These are phyloP conservation scores for Leccinum boreale DNA, from an alignment of 768 basidiomycete genomes.

Conservation along the genomic window DNA sequence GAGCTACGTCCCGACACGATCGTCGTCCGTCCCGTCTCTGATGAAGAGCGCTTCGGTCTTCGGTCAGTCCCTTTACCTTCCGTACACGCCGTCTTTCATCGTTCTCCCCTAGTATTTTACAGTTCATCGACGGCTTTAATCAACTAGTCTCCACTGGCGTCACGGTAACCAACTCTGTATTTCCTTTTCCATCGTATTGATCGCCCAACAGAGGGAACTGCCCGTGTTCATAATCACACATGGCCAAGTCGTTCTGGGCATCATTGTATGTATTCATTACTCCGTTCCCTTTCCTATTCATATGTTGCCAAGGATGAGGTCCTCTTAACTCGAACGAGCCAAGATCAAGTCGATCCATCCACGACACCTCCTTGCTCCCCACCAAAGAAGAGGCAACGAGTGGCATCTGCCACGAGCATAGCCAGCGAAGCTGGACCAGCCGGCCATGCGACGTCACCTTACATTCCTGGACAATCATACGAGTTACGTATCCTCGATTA, in stretches of 20 bases:
- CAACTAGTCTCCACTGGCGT: constrained; percentile 46
- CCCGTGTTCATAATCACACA: constrained; percentile 79
- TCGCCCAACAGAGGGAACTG: constrained; percentile 61
- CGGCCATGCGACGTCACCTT: not conserved
- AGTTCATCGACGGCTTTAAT: constrained; percentile 65
- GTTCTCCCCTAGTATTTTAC: constrained; percentile 51
- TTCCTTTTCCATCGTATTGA: not conserved
- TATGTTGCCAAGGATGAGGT: constrained; percentile 52
- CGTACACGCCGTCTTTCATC: not conserved
- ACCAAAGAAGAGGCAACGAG: constrained; percentile 27
- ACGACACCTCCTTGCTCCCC: constrained; percentile 24
- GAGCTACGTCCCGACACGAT: constrained; percentile 63
- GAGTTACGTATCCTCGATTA: constrained; percentile 57
- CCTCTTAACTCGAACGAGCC: constrained; percentile 10
- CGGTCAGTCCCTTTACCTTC: constrained; percentile 41
- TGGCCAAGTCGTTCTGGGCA: constrained; percentile 61
- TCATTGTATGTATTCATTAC: constrained; percentile 52
- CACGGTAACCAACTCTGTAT: constrained; percentile 41
- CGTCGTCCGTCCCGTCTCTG: constrained; percentile 44
- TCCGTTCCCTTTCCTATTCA: not conserved
- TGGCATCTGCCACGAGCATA: not conserved
- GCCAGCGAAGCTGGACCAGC: not conserved
- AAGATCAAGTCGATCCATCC: not conserved
- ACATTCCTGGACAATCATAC: constrained; percentile 3
- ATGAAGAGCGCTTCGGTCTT: constrained; percentile 78